phyloP scores from a whole-genome alignment of 208 protist species.

The Trypanosoma avium region DNA sequence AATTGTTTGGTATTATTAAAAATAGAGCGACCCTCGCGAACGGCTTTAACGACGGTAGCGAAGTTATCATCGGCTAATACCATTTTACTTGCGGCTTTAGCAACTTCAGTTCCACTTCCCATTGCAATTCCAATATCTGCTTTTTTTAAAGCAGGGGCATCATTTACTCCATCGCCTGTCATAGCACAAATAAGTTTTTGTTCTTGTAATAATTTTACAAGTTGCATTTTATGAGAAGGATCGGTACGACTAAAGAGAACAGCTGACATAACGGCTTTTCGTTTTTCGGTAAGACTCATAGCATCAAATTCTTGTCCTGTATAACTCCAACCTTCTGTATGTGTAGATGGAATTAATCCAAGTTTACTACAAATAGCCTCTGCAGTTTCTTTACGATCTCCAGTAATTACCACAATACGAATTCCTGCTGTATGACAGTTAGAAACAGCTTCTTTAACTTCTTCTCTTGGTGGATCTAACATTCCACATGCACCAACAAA shows the following conservation, averaged over 20 bases:
- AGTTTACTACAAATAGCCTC: constrained; percentile 95
- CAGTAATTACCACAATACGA: constrained; percentile 97
- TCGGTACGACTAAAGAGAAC: constrained; percentile 85
- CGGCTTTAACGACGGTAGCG: constrained; percentile 95
- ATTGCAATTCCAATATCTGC: constrained; percentile 99
- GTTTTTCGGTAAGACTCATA: constrained; percentile 61
- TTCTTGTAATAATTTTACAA: constrained; percentile 84
- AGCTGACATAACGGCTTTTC: constrained; percentile 48
- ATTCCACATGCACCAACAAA: constrained; percentile 93
- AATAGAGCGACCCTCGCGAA: constrained; percentile 95
- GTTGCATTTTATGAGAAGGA: constrained; percentile 85
- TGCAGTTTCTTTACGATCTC: constrained; percentile 96
- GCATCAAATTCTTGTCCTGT: constrained; percentile 75
- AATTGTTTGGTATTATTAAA: constrained; percentile 98
- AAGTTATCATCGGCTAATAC: constrained; percentile 97
- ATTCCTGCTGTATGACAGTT: constrained; percentile 95
- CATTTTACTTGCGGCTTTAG: constrained; percentile 96
- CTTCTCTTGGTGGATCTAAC: constrained; percentile 92
- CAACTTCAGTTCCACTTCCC: constrained; percentile 97
- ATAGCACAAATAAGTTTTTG: constrained; percentile 86
- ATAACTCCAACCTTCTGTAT: constrained; percentile 45
- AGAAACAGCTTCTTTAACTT: constrained; percentile 88
- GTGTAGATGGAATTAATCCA: constrained; percentile 75
- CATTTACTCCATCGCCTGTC: constrained; percentile 93
- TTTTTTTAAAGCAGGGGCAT: constrained; percentile 97